Percentiles rank a stretch among this genome's conserved stretches.
phyloP scores from a whole-genome alignment of 1,139 yeast genomes.

The Citeromyces hawaiiensis region DNA sequence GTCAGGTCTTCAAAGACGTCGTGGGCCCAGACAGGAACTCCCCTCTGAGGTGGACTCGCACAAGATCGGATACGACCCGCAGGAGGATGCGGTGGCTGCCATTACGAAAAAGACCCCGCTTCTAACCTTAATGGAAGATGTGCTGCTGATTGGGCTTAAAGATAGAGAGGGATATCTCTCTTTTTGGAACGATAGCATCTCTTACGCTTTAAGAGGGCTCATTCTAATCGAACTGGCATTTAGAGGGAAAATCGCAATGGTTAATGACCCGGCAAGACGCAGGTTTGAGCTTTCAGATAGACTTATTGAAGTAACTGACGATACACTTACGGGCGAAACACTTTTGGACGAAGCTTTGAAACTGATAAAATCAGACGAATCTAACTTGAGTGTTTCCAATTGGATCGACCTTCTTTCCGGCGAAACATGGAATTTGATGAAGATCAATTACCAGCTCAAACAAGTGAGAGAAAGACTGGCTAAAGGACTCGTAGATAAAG shows the following conservation, averaged over 20 bases:
- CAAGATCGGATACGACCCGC: conserved; percentile 76
- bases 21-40: conserved; percentile 11
- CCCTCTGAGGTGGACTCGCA: conserved; percentile 15
- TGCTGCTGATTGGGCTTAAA: conserved; percentile 78
- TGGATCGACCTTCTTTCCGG: conserved; percentile 95
- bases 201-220: conserved; percentile 93
- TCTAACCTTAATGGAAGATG: conserved; percentile 93
- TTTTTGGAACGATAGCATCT: conserved; percentile 96
- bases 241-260: conserved; percentile 77
- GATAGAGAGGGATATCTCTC: conserved; percentile 94
- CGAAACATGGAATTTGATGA: conserved; percentile 95
- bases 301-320: conserved; percentile 74
- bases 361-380: conserved; percentile 76
- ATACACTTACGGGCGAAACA: conserved; percentile 87
- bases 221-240: conserved; percentile 85
- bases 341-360: conserved; percentile 86
- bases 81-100: conserved; percentile 38
- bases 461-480: conserved; percentile 96
- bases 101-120: conserved; percentile 45
- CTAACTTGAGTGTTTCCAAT: conserved; percentile 66
- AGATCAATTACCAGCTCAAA: conserved; percentile 87
- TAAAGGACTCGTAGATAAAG: conserved; percentile 94
- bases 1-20: conserved; percentile 24
- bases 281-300: conserved; percentile 83
- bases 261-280: conserved; percentile 88